These are phyloP conservation scores for Tirmania nivea DNA, from an alignment of 495 filamentous ascomycete species.

Conservation along the genomic window DNA sequence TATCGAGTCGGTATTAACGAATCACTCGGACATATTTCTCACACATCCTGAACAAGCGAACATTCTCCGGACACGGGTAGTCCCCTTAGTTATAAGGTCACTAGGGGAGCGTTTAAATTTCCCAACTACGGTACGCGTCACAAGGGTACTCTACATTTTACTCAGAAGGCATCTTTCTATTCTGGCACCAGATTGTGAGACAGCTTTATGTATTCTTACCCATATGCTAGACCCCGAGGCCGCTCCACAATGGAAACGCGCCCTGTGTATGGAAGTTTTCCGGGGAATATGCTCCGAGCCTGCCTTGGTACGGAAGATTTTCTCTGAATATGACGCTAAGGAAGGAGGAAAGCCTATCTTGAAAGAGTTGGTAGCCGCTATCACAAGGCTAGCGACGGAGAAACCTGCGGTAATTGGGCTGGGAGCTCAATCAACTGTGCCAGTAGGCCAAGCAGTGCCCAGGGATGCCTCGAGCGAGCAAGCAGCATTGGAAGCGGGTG, in stretches of 20 bases:
- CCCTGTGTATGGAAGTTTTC: slow-evolving; percentile 77
- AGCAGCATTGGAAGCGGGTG: slow-evolving; percentile 66
- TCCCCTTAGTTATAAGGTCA: slow-evolving; percentile 60
- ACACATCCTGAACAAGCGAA: slow-evolving; percentile 61
- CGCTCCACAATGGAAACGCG: slow-evolving; percentile 57
- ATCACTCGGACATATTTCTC: slow-evolving; percentile 59
- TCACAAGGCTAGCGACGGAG: slow-evolving; percentile 76
- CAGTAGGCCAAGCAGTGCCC: slow-evolving; percentile 25
- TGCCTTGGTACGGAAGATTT: slow-evolving; percentile 55
- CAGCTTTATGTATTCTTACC: slow-evolving; percentile 63
- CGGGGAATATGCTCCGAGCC: slow-evolving; percentile 64
- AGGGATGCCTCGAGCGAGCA: slow-evolving; percentile 44
- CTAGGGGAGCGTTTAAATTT: slow-evolving; percentile 63
- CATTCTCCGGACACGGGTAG: slow-evolving; percentile 52
- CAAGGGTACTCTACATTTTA: slow-evolving; percentile 59
- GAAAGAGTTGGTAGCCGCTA: slow-evolving; percentile 54
- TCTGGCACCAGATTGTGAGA: slow-evolving; percentile 58
- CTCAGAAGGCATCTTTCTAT: slow-evolving; percentile 54
- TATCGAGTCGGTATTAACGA: slow-evolving; percentile 69
- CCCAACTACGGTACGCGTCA: slow-evolving; percentile 57
- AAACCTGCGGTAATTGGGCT: slow-evolving; percentile 73
- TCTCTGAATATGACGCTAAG: slow-evolving; percentile 50
- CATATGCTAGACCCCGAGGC: slow-evolving; percentile 73
- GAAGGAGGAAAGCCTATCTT: slow-evolving; percentile 57
- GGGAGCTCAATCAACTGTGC: slow-evolving; percentile 63